Evolutionary conservation across 2,329 filamentous ascomycete genomes (phyloP).

Genomic region (Dactylellina drechsleri): DNA sequence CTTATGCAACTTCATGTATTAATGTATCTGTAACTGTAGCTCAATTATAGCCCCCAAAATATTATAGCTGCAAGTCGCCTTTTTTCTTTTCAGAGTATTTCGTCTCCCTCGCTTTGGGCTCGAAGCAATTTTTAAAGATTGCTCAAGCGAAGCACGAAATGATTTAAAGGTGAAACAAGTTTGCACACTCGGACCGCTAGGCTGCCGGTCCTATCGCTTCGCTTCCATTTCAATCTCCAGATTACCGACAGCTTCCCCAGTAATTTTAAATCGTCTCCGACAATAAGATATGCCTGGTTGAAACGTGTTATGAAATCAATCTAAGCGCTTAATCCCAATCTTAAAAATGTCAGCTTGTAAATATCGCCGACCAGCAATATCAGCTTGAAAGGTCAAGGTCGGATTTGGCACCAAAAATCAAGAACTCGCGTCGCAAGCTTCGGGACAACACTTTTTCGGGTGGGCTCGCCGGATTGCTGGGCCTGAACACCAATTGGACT

Average conservation of each 20-base stretch:
- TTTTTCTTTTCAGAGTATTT: constrained; percentile 27
- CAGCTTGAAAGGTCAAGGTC: background rate
- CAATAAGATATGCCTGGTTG: constrained; percentile 31
- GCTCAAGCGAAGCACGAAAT: constrained; percentile 49
- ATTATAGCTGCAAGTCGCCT: constrained; percentile 54
- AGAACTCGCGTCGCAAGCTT: no score
- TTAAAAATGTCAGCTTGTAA: constrained; percentile 3
- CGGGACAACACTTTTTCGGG: no score
- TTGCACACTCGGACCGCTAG: constrained; percentile 52
- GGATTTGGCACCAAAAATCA: no score
- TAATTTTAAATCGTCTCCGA: constrained; percentile 42
- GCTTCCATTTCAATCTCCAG: constrained; percentile 31
- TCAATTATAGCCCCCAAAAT: constrained; percentile 22
- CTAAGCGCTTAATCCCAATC: constrained; percentile 30
- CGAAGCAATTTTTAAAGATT: constrained; percentile 24
- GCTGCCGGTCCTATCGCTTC: constrained; percentile 54
- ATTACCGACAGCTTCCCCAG: constrained; percentile 44
- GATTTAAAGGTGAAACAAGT: constrained; percentile 51
- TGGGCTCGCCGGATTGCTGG: no score
- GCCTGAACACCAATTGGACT: no score
- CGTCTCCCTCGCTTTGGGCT: constrained; percentile 53
- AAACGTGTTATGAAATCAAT: constrained; percentile 39
- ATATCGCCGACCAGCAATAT: constrained; percentile 47
- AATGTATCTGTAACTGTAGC: constrained; percentile 45
- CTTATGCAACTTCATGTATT: constrained; percentile 21